Evolutionary conservation across 2,329 filamentous ascomycete species (phyloP), one percentile per base, ranked within the genome.

Genomic region (Venturia asperata): DNA sequence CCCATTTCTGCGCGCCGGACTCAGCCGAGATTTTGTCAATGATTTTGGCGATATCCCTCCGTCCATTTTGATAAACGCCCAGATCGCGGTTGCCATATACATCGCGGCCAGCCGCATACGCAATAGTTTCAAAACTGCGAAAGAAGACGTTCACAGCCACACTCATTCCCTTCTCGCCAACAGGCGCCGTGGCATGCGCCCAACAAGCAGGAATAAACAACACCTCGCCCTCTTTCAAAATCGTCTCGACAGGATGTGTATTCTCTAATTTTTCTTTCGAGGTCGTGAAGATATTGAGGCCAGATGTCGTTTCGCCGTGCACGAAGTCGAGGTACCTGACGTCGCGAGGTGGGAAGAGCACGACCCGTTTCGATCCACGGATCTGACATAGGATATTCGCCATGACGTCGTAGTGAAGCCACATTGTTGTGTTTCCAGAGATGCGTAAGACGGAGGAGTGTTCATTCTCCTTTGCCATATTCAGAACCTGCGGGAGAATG

Each of bases 121-220:
- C 58, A 3, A 83, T 85, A 3, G 74, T 78, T 3, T 85, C 78
- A 11, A 94, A 78, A 67, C 87, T 87, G 55, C 86, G 85, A 77
- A 95, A 96, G 78, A 96, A 96, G 37, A 93, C 83, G 73, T 96
- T 96, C n/a, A 96, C 87, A 0, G 90, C 90, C 9, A 96, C 80
- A 69, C 90, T 92, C 67, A 85, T 11, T 17, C 58, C 13, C 49
- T 55, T 39, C 17, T 67, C 61, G 21, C 34, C 70, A 60, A 82
- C 79, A 0, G 88, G 86, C 0, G 82, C 81, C 0, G 91, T 88
- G 17, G 60, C 66, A 74, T 96, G 92, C 15, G 90, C 81, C 92
- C 92, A 96, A 70, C 94, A 81, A 0, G 90, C 85, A 0, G 92
- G 92, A 39, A 96, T 82, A 74, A 90, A 93, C 10, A 96, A 77